Base-by-base conservation (phyloP, 768 basidiomycete species). In the Phaffia australis region DNA sequence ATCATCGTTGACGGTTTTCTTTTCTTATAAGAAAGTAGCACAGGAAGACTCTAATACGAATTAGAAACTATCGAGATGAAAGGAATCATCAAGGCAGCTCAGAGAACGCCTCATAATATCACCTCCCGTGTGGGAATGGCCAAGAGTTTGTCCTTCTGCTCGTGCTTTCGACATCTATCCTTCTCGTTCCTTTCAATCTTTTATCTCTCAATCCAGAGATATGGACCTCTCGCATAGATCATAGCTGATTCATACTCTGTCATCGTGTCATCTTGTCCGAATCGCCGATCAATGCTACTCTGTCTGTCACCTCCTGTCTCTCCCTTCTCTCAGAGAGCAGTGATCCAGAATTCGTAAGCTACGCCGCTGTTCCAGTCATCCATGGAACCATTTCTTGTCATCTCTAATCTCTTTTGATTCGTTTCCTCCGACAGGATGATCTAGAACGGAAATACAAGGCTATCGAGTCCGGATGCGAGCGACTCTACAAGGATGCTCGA, bases 401-500 rank as follows among this genome's bases (percentile, higher is more conserved):
- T 54, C 65, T 27, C 67, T 59, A 19, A 1, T 21, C 52, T 23
- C 21, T 27, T 11, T 57, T 21, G 23, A 1, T 64, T 47, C 25
- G 6, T 60, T 25, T 19, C 14, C 18, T 15, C 11, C 11, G 9
- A 23, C 42, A 69, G 67, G 67, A 69, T 54, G 58, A 60, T 32
- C 74, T 74, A 71, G 81, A 85, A 70, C 82, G 85, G 54, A 84
- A 88, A 74, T 94, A 95, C 76, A 76, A 81, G 15, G 73, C 81
- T 3, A 79, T 97, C 70, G 91, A 98, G 77, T 77, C 82, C 60
- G 85, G 87, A 29, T 83, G 87, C 0, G 92, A 93, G 75, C 92
- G 91, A 79, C 79, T 98, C 65, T 77, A 92, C 72, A 97, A 98
- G 79, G 93, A 99, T 73, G 85, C 87, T 42, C 89, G 87, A 73